A percentile compares a stretch with the other conserved stretches of the same genome.
Conservation (phyloP, 768 basidiomycete genomes). For the Erythrobasidium yunnanense region DNA sequence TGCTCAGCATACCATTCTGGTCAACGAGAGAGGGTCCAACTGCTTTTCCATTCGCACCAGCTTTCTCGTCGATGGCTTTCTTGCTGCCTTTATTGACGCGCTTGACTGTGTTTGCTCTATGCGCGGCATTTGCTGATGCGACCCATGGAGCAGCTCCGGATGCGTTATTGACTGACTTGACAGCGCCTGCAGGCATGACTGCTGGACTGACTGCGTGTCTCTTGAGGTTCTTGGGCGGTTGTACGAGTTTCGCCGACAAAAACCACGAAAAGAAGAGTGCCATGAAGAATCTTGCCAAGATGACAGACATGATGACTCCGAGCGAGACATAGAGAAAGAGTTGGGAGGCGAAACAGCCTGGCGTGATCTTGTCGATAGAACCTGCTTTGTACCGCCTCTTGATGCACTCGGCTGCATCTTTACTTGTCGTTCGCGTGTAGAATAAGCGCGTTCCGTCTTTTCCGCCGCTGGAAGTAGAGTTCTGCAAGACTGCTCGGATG, state of each 20-base stretch:
- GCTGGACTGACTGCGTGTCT: constrained; percentile 82
- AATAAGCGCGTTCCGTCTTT: constrained; percentile 87
- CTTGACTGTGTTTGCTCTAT: constrained; percentile 42
- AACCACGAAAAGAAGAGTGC: constrained; percentile 97
- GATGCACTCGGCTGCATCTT: constrained; percentile 65
- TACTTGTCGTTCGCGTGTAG: constrained; percentile 56
- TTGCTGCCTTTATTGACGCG: constrained; percentile 19
- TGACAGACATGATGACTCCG: constrained; percentile 78
- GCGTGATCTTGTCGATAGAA: constrained; percentile 89
- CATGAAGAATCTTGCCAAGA: constrained; percentile 86
- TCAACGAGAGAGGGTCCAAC: constrained; percentile 48
- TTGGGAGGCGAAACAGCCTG: constrained; percentile 84
- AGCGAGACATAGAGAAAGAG: constrained; percentile 82
- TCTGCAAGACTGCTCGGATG: constrained; percentile 61
- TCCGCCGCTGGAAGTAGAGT: constrained; percentile 50
- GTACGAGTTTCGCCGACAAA: constrained; percentile 68
- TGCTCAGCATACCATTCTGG: constrained; percentile 59
- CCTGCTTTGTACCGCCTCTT: constrained; percentile 78
- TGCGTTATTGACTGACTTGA: constrained; percentile 78
- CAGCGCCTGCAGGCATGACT: constrained; percentile 93
- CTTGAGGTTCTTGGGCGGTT: constrained; percentile 64
- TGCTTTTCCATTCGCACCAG: constrained; percentile 40
- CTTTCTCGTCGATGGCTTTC: constrained; percentile 43
- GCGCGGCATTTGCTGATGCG: constrained; percentile 41
- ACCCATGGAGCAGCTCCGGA: constrained; percentile 94